Conservation (phyloP, 2,329 filamentous ascomycete species). For the Fusarium euwallaceae region DNA sequence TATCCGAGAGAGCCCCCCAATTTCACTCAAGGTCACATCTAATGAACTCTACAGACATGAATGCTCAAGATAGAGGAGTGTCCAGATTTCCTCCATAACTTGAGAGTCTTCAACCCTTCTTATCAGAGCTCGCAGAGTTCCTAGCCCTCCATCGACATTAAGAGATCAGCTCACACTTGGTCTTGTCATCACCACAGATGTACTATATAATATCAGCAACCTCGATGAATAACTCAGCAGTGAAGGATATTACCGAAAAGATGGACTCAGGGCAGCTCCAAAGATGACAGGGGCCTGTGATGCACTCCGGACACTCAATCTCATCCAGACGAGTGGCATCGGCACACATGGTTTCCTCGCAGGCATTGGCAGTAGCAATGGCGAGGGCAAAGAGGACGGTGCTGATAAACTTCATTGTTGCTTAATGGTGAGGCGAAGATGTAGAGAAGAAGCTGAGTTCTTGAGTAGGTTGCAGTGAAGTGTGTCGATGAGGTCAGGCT, state of each 20-base stretch:
- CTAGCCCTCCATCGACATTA: neutral
- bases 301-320: constrained; percentile 10
- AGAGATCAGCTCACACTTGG: constrained; percentile 11
- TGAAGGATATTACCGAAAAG: neutral
- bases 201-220: neutral
- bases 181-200: constrained; percentile 21
- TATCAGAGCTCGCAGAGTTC: neutral
- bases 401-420: constrained; percentile 1
- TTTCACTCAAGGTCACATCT: neutral
- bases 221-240: rapidly evolving
- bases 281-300: constrained; percentile 9
- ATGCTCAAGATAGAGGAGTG: neutral
- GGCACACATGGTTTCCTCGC: neutral
- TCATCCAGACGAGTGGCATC: neutral
- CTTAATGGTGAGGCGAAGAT: rapidly evolving
- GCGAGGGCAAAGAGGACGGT: neutral
- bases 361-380: neutral
- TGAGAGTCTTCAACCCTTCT: neutral
- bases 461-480: too few species aligned
- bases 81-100: too few species aligned
- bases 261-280: neutral
- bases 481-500: neutral
- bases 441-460: neutral
- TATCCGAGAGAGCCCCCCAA: neutral
- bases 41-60: neutral